Evolutionary conservation across 2,329 filamentous ascomycete genomes (phyloP).

Genomic region (Aspergillus proliferans): DNA sequence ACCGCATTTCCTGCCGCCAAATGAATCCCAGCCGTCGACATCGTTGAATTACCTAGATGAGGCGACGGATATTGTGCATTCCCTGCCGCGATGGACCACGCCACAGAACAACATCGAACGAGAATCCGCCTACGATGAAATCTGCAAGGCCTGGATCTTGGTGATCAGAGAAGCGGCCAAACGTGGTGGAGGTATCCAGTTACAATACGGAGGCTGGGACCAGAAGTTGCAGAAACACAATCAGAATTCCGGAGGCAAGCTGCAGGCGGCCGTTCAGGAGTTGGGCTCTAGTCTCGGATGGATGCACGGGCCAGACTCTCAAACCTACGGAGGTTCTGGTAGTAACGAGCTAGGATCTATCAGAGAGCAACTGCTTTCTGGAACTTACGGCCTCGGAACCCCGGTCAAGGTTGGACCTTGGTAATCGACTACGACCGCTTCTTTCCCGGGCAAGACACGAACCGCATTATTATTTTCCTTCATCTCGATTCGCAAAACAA

Average conservation of each 20-base stretch:
- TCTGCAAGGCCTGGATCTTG: constrained; percentile 84
- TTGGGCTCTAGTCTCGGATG: constrained; percentile 70
- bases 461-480: constrained; percentile 2
- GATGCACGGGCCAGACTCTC: constrained; percentile 52
- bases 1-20: constrained; percentile 87
- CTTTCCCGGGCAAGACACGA: constrained; percentile 1
- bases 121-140: constrained; percentile 92
- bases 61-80: constrained; percentile 83
- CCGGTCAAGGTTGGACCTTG: constrained; percentile 53
- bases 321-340: constrained; percentile 21
- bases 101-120: constrained; percentile 87
- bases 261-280: constrained; percentile 72
- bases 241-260: constrained; percentile 72
- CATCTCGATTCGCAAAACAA: not conserved
- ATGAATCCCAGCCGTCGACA: constrained; percentile 73
- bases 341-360: constrained; percentile 43
- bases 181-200: constrained; percentile 77
- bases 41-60: constrained; percentile 85
- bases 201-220: constrained; percentile 91
- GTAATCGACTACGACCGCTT: constrained; percentile 29
- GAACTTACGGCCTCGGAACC: constrained; percentile 50
- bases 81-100: constrained; percentile 83
- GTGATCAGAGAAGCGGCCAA: constrained; percentile 89
- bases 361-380: constrained; percentile 51
- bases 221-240: constrained; percentile 82